Conservation (phyloP, 768 basidiomycete genomes). For the Tylopilus felleus region DNA sequence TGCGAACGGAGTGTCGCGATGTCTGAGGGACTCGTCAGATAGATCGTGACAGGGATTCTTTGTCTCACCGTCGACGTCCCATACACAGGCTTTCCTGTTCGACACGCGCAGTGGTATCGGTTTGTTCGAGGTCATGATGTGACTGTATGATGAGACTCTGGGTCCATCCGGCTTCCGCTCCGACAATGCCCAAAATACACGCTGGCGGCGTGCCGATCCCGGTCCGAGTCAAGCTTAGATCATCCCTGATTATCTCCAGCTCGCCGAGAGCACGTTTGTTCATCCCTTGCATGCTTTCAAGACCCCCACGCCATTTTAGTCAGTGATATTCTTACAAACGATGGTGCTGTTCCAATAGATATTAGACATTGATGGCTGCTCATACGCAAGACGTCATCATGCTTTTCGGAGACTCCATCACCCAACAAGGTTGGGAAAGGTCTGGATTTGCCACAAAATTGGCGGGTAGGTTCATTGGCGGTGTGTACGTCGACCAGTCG, state of each 20-base stretch:
- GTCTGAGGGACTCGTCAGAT: constrained; percentile 44
- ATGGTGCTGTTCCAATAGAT: background rate
- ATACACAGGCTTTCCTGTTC: constrained; percentile 81
- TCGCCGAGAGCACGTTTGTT: background rate
- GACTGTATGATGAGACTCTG: no score
- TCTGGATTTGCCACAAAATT: constrained; percentile 68
- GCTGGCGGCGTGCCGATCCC: background rate
- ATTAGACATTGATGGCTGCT: constrained; percentile 42
- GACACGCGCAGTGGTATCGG: constrained; percentile 66
- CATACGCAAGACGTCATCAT: constrained; percentile 61
- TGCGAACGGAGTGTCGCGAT: constrained; percentile 74
- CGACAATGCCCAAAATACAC: no score
- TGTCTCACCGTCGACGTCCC: constrained; percentile 75
- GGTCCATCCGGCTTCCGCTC: constrained; percentile 19
- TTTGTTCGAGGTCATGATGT: background rate
- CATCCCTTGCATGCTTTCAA: background rate
- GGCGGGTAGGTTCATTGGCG: constrained; percentile 30
- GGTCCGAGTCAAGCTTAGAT: constrained; percentile 5
- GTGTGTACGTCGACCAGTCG: background rate
- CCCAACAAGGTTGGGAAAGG: constrained; percentile 60
- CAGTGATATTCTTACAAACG: background rate
- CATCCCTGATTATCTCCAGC: background rate
- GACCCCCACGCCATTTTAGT: background rate
- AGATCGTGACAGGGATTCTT: background rate
- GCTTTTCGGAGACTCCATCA: constrained; percentile 82